Percentiles rank a stretch among this genome's conserved stretches.
These are phyloP conservation scores for Mucor lusitanicus DNA, from an alignment of 371 early-diverging fungal genomes.

Conservation along the genomic window DNA sequence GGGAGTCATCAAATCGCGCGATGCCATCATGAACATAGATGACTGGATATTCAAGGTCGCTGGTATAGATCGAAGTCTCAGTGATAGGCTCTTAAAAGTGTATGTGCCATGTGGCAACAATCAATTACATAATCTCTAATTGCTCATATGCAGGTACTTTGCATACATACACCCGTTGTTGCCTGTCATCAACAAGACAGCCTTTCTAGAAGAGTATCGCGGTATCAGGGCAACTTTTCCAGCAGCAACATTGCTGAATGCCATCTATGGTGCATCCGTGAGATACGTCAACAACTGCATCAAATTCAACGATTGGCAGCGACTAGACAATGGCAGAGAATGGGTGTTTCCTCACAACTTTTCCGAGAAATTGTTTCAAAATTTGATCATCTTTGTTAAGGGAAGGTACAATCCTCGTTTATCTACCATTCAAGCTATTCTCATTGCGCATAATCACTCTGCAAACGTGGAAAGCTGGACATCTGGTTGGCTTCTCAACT, in stretches of 20 bases:
- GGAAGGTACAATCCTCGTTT: conserved; percentile 22
- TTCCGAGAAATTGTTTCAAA: background rate
- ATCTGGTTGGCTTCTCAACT: conserved; percentile 32
- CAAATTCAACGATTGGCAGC: conserved; percentile 9
- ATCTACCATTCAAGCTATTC: conserved; percentile 35
- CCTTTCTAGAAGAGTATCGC: conserved; percentile 28
- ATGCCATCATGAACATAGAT: conserved; percentile 4
- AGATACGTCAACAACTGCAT: conserved; percentile 16
- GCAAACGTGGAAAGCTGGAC: conserved; percentile 26
- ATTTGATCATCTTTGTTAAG: conserved; percentile 1
- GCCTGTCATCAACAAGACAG: conserved; percentile 25
- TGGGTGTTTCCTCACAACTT: conserved; percentile 14
- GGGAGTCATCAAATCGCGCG: conserved; percentile 1
- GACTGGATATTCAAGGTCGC: conserved; percentile 28
- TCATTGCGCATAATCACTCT: conserved; percentile 37
- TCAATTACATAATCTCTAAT: background rate
- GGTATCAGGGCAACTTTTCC: conserved; percentile 15
- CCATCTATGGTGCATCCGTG: conserved; percentile 25
- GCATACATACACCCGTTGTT: conserved; percentile 21
- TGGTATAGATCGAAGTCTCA: conserved; percentile 21
- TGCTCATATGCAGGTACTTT: conserved; percentile 21
- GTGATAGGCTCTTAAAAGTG: conserved; percentile 31
- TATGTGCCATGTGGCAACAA: background rate
- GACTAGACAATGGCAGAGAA: background rate
- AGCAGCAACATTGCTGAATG: conserved; percentile 9